Base-by-base conservation (phyloP, 2,329 filamentous ascomycete species). In the Cephalotrichum gorgonifer region DNA sequence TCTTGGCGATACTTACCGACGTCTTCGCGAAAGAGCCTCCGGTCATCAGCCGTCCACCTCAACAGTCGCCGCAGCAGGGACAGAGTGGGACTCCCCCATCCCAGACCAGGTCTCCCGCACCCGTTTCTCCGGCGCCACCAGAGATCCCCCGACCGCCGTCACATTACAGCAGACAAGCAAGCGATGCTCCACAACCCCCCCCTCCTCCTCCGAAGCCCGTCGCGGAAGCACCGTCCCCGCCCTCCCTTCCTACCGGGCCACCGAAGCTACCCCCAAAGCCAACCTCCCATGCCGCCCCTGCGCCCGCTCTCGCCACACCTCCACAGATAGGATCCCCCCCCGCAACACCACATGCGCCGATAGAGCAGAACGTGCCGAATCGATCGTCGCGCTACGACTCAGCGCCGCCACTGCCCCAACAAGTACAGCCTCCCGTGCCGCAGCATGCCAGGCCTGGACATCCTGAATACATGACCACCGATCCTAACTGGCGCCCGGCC, bases 21-120 rank as follows among this genome's bases (percentile, higher is more conserved):
- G 75, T 97, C 22, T 98, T 98, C 62, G 85, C 89, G 33, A 95
- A 94, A 66, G 93, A 98, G 59, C 93, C 93, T 8, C 93, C 93
- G 0, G 87, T 97, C 4, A 81, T 93, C 52, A 81, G 89, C 30
- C 83, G 81, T 8, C 41, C 25, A 25, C 41, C 47, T 12, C 45
- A 23, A 41, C 33, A 27, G 27, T 15, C 38, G 15, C 26, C n/a
- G 9, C 47, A 31, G 11, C 47, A 49, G 52, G 30, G 68, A 60
- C 26, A 68, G 72, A 33, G 43, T 17, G 30, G 12, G 22, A 6
- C 33, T 28, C 17, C 30, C n/a, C 20, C 46, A 26, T 17, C 17
- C 31, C 11, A 25, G 28, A n/a, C 52, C 20, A 23, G 28, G 15
- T 28, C 46, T 5, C 41, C 51, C 26, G 7, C n/a, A 6, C 26